Evolutionary conservation across 768 basidiomycete genomes (phyloP).

Genomic region (Serendipita sp.): DNA sequence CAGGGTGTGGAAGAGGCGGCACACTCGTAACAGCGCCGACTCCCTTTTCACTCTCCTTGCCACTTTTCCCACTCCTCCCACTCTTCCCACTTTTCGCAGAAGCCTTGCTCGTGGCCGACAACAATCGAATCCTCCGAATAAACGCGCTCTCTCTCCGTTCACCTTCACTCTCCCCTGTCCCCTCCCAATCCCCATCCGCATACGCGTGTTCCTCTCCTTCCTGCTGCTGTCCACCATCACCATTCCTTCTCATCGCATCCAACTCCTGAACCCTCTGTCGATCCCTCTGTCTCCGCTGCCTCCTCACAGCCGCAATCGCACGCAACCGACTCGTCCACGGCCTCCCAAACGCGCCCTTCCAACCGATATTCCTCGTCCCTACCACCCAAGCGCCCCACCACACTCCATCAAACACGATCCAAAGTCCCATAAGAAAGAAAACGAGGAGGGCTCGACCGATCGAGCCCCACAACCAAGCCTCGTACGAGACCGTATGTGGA

Average conservation of each 20-base stretch:
- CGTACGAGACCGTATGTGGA: background rate
- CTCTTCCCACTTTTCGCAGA: background rate
- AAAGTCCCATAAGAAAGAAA: background rate
- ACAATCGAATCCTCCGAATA: background rate
- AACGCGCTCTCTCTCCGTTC: background rate
- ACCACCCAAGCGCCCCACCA: constrained; percentile 5
- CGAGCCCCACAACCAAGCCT: constrained; percentile 3
- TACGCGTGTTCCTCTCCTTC: background rate
- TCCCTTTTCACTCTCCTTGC: background rate
- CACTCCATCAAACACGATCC: constrained; percentile 1
- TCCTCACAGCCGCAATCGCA: too few species aligned
- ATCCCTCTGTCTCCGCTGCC: too few species aligned
- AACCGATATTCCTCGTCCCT: background rate
- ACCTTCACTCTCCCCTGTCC: background rate
- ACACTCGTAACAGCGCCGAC: background rate
- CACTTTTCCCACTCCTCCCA: background rate
- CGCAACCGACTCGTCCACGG: background rate
- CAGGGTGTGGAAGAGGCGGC: background rate
- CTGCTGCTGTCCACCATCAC: background rate
- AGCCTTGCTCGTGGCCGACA: background rate
- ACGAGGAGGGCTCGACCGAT: background rate
- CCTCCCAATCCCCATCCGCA: background rate
- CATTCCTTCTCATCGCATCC: too few species aligned
- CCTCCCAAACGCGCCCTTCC: background rate
- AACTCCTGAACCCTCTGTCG: background rate